A percentile compares a stretch with the other conserved stretches of the same genome.
Evolutionary conservation across 805 yeast species (phyloP).

Genomic region (Saccharomycopsis fibuligera): DNA sequence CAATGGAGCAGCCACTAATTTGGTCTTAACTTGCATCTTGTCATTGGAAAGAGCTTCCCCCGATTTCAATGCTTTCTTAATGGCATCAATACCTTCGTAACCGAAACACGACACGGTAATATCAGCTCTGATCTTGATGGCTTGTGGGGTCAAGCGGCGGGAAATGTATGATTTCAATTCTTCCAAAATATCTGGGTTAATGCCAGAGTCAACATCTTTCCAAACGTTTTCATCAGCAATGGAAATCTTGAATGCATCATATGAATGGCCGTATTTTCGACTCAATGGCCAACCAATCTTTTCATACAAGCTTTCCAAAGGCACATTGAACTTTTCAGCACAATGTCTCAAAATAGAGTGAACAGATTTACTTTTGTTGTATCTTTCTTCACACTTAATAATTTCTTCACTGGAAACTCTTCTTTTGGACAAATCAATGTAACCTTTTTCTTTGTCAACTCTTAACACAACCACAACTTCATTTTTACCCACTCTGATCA

Average conservation of each 20-base stretch:
- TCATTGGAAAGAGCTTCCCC: constrained; percentile 85
- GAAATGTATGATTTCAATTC: constrained; percentile 85
- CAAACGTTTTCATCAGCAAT: constrained; percentile 85
- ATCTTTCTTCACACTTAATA: constrained; percentile 94
- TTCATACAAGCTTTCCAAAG: constrained; percentile 80
- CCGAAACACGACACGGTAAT: constrained; percentile 95
- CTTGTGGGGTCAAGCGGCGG: constrained; percentile 95
- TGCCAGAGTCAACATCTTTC: constrained; percentile 68
- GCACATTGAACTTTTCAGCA: constrained; percentile 89
- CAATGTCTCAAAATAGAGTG: constrained; percentile 98
- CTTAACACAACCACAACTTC: constrained; percentile 97
- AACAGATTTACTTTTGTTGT: constrained; percentile 93
- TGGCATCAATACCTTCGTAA: constrained; percentile 97
- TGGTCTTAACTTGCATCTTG: constrained; percentile 82
- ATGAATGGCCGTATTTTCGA: constrained; percentile 92
- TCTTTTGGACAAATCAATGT: constrained; percentile 95
- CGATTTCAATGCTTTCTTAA: constrained; percentile 77
- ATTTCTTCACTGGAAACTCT: constrained; percentile 98
- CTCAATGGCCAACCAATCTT: constrained; percentile 96
- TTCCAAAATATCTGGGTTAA: constrained; percentile 53
- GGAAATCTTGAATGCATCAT: constrained; percentile 94
- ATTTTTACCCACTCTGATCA: constrained; percentile 96
- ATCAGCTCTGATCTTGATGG: constrained; percentile 97
- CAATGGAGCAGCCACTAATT: constrained; percentile 95
- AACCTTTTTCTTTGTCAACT: constrained; percentile 98